Evolutionary conservation across 768 basidiomycete species (phyloP).

Genomic region (Trametes sanguinea): DNA sequence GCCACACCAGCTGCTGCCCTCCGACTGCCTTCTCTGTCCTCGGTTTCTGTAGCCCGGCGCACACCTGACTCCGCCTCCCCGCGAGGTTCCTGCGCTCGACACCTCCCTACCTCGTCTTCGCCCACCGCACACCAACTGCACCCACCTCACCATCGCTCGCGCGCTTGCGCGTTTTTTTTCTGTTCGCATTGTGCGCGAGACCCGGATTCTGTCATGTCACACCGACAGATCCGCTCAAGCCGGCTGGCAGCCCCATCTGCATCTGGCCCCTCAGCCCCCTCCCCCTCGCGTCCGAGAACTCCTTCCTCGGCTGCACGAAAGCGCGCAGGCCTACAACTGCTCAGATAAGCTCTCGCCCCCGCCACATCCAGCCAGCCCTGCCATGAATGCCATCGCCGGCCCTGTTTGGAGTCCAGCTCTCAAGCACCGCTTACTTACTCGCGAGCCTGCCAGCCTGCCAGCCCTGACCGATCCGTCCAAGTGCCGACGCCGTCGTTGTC

Average conservation of each 20-base stretch:
- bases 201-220: background rate
- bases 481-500: background rate
- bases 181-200: background rate
- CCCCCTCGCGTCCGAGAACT: too few relatives aligned
- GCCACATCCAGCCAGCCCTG: background rate
- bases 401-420: background rate
- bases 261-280: too few relatives aligned
- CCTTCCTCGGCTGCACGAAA: conserved; percentile 1
- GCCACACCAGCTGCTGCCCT: background rate
- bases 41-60: background rate
- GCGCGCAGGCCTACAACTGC: background rate
- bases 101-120: too few relatives aligned
- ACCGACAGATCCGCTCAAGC: background rate
- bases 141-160: background rate
- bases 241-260: background rate
- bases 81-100: background rate
- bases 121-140: background rate
- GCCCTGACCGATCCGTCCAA: too few relatives aligned
- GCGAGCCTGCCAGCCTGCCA: too few relatives aligned
- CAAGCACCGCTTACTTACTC: too few relatives aligned
- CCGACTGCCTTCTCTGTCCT: background rate
- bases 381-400: background rate
- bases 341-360: conserved; percentile 6
- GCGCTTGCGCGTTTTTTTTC: background rate
- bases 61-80: background rate